Evolutionary conservation across 768 basidiomycete species (phyloP), one percentile per base, ranked within the genome.

Genomic region (Pleurotus tuoliensis): DNA sequence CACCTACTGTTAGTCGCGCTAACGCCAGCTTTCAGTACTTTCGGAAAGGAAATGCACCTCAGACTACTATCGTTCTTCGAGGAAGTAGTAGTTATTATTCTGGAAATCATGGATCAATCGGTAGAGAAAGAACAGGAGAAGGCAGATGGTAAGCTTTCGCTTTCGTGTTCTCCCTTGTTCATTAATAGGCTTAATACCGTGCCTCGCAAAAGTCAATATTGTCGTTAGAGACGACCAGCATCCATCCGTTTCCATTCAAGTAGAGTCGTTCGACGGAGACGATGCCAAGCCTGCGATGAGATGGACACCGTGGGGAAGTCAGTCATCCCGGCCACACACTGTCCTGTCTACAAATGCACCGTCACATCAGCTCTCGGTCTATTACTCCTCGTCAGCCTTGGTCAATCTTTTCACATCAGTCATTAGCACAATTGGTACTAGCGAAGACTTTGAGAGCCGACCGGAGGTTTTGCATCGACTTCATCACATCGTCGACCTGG

Each of bases 1-100:
- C 81, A 84, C 4, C 78, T 80, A 44, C 80, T 92, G 52, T 84
- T 81, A 0, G 80, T 85, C 54, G 84, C 86, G 13, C 70, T 92
- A 54, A 78, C 92, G n/a, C 88, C 87, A 5, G 87, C 88, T 0
- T 87, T 94, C 60, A 73, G 77, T 30, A 84, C 87, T 22, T 92
- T 92, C 70, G 76, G 69, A 4, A 65, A 69, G 15, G 81, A 78
- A 58, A 88, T 91, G 84, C 75, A 83, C 57, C 70, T 76, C 13
- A 77, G 86, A 7, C 68, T 93, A 6, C 72, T 92, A 43, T 69
- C 71, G 2, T 90, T 92, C 68, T 89, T 90, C 58, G 86, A 91
- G 58, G 78, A 79, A 22, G 73, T 75, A 16, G 69, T 90, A 24
- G 62, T 92, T 12, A 40, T 39, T 13, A 30, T 41, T 20, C 22